Evolutionary conservation across 1,139 yeast genomes (phyloP), one percentile per base, ranked within the genome.

Genomic region (Ogataea hybrid): DNA sequence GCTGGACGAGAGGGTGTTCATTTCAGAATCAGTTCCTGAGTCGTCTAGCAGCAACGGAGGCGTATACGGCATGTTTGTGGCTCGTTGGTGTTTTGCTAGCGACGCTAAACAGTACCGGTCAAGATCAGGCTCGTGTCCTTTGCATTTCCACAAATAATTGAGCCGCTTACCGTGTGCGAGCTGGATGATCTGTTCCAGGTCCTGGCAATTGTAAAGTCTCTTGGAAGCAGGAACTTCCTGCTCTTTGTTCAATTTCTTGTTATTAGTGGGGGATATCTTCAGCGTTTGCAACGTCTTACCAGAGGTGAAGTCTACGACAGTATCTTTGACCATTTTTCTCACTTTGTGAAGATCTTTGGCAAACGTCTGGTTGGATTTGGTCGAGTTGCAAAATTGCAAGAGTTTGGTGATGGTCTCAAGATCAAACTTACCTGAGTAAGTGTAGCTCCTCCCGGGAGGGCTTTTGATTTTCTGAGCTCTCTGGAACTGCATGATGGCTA

Each of bases 401-500:
- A 61, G 41, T 32, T 37, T 49, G 7, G 50, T 33, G 5, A 61
- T 37, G 1, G 65, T 61, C 25, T 48, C 53, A 6, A 37, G 29
- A 38, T 58, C 57, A 5, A 61, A 45, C 27, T 45, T 50, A 5
- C 54, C 57, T 1, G 55, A 27, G 21, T 41, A 36, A 4, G 48
- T 20, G 12, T 39, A 35, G 14, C 22, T n/a, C n/a, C 32, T 25
- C 25, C 37, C 31, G 7, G 17, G 5, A 7, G 7, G 27, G 5
- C 21, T 23, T 12, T 33, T 41, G 6, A 56, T 15, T 37, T 56
- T 56, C 27, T 48, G 44, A 18, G 83, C 85, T 59, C 79, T 84
- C 58, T 86, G 94, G 57, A 84, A 85, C 49, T 75, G 78, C 3
- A 84, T 82, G 38, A 81, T 63, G 39, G 80, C 71, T 48, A 81